Evolutionary conservation across 192 early-diverging fungal genomes (phyloP).

Genomic region (Coemansia sp.): DNA sequence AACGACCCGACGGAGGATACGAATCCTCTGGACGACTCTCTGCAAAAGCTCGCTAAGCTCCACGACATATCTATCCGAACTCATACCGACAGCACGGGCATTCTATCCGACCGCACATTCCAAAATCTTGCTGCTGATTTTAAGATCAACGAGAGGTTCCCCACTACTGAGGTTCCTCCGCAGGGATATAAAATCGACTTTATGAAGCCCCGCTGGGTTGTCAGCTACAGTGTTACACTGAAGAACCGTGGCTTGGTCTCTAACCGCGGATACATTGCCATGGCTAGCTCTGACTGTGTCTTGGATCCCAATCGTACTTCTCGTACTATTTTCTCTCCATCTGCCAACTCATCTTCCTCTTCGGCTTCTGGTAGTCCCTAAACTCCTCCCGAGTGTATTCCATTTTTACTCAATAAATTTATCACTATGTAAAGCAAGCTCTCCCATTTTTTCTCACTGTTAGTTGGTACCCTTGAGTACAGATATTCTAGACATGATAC

Average conservation of each 20-base stretch:
- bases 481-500: background rate
- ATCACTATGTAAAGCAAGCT: background rate
- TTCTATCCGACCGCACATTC: constrained; percentile 43
- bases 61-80: constrained; percentile 35
- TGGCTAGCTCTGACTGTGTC: constrained; percentile 56
- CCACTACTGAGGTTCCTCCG: constrained; percentile 52
- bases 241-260: constrained; percentile 44
- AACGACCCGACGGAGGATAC: constrained; percentile 15
- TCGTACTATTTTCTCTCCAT: background rate
- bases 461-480: background rate
- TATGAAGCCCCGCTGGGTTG: constrained; percentile 56
- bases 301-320: constrained; percentile 46
- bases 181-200: constrained; percentile 52
- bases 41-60: constrained; percentile 25
- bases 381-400: background rate
- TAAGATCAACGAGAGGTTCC: constrained; percentile 54
- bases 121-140: constrained; percentile 47
- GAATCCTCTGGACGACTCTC: constrained; percentile 15
- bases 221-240: constrained; percentile 47
- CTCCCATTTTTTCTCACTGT: background rate
- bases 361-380: constrained; percentile 1
- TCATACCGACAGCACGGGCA: constrained; percentile 40
- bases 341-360: background rate
- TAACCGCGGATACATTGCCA: constrained; percentile 55
- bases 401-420: background rate